These are phyloP conservation scores for Ilex asprella DNA, from an alignment of 257 asterid species.

Conservation along the genomic window DNA sequence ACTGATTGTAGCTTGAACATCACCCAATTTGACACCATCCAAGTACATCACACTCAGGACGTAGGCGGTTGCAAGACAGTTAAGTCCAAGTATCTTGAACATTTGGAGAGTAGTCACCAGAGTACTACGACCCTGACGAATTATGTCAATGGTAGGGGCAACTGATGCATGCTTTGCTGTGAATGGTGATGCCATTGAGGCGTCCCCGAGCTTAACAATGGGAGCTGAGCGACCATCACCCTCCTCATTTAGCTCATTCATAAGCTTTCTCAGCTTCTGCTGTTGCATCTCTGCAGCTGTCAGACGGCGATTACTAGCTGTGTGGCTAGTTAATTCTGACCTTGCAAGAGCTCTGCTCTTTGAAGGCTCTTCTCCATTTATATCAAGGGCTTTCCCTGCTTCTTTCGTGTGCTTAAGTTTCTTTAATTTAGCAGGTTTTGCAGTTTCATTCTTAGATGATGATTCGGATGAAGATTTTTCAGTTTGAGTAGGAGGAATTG, in stretches of 20 bases:
- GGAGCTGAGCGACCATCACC: constrained; percentile 89
- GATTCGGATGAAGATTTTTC: constrained; percentile 54
- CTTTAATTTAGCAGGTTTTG: constrained; percentile 54
- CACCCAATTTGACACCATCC: constrained; percentile 94
- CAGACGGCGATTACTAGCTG: constrained; percentile 58
- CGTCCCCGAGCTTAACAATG: constrained; percentile 90
- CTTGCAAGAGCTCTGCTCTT: constrained; percentile 39
- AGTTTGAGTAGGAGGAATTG: constrained; percentile 55
- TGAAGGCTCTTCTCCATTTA: constrained; percentile 36
- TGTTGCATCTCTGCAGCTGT: constrained; percentile 84
- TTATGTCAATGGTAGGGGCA: constrained; percentile 81
- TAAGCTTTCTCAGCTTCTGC: constrained; percentile 75
- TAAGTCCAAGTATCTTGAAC: constrained; percentile 97
- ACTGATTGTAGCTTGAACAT: constrained; percentile 93
- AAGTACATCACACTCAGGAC: constrained; percentile 93
- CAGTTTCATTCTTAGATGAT: constrained; percentile 47
- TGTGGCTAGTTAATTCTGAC: constrained; percentile 46
- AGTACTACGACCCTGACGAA: constrained; percentile 97
- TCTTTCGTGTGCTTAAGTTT: constrained; percentile 39
- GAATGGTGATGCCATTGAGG: constrained; percentile 97
- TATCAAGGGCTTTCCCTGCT: constrained; percentile 4
- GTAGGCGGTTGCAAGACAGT: constrained; percentile 96
- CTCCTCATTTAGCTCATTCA: constrained; percentile 93
- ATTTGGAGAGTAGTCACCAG: constrained; percentile 96
- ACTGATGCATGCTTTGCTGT: constrained; percentile 98